phyloP scores from a whole-genome alignment of 2,329 filamentous ascomycete genomes.

The Cadophora malorum region DNA sequence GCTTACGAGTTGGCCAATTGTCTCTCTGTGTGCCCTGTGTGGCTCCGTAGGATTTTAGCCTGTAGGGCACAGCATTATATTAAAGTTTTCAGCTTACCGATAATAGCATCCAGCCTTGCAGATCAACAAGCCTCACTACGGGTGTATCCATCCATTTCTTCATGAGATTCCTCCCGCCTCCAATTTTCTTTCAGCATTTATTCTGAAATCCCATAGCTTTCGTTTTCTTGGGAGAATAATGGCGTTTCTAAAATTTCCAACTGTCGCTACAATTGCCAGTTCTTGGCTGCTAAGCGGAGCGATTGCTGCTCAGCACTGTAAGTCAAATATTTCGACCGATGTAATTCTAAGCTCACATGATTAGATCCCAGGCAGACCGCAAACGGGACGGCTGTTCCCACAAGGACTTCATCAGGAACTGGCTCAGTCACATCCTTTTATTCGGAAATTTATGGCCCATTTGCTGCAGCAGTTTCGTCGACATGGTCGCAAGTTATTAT shows the following conservation, averaged over 20 bases:
- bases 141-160: background rate
- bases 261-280: slow-evolving; percentile 5
- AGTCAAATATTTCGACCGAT: background rate
- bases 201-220: background rate
- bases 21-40: background rate
- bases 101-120: slow-evolving; percentile 8
- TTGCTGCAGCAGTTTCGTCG: background rate
- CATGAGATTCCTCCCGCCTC: background rate
- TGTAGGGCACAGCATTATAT: background rate
- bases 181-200: background rate
- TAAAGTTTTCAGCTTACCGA: slow-evolving; percentile 1
- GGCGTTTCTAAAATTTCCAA: background rate
- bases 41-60: slow-evolving; percentile 6
- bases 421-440: background rate
- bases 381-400: background rate
- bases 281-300: background rate
- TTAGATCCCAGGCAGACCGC: background rate
- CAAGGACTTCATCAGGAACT: background rate
- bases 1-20: background rate
- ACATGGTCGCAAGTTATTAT: slow-evolving; percentile 24
- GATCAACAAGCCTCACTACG: background rate
- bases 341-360: background rate
- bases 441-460: slow-evolving; percentile 12
- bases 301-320: background rate
- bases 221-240: slow-evolving; percentile 1